Conservation (phyloP, 495 filamentous ascomycete genomes). For the Annulohypoxylon stygium region DNA sequence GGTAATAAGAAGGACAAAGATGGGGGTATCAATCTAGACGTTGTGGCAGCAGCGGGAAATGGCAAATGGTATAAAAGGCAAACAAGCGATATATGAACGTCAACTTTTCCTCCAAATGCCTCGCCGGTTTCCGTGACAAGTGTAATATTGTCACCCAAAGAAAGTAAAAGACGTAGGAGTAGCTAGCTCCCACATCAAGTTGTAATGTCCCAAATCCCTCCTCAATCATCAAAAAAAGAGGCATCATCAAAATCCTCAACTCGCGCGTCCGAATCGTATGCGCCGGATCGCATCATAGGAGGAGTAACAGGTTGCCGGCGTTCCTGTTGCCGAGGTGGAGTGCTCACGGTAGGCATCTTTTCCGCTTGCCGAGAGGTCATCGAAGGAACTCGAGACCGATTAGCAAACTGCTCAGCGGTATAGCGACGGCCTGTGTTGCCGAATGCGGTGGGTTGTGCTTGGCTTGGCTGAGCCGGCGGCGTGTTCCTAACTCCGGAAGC, state of each 20-base stretch:
- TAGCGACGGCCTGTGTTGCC: conserved; percentile 64
- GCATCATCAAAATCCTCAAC: conserved; percentile 67
- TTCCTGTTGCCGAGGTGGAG: conserved; percentile 52
- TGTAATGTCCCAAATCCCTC: conserved; percentile 1
- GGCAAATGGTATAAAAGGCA: conserved; percentile 51
- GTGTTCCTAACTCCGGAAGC: conserved; percentile 73
- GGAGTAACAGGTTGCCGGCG: conserved; percentile 71
- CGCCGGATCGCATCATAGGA: conserved; percentile 74
- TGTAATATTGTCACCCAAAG: conserved; percentile 22
- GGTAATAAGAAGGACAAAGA: conserved; percentile 28
- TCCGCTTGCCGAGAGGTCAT: conserved; percentile 51
- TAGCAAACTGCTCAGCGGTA: conserved; percentile 62
- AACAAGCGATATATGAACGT: conserved; percentile 43
- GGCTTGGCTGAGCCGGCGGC: conserved; percentile 52
- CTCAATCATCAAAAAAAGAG: conserved; percentile 68
- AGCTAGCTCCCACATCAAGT: neutral
- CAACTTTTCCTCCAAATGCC: conserved; percentile 36
- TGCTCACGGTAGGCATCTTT: conserved; percentile 53
- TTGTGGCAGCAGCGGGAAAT: conserved; percentile 34
- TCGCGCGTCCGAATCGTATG: conserved; percentile 81
- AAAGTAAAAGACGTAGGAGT: conserved; percentile 18
- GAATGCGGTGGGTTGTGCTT: conserved; percentile 64
- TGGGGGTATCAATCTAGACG: conserved; percentile 55
- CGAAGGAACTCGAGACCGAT: conserved; percentile 57
- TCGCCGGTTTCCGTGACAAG: conserved; percentile 24